phyloP scores from a whole-genome alignment of 345 rosid species.

The Ricinus communis region DNA sequence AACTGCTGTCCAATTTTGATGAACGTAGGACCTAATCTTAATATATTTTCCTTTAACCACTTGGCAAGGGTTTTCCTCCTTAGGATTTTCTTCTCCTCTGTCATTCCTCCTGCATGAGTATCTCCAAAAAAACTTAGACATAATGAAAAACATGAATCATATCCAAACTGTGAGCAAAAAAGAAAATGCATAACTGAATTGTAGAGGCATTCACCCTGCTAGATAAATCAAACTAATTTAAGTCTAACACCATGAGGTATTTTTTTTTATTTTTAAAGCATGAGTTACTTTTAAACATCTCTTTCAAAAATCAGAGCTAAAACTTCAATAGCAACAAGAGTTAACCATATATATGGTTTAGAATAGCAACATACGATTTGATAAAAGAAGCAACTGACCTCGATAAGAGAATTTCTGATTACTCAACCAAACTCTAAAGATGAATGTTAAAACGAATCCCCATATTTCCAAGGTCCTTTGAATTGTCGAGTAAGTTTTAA shows the following conservation, averaged over 20 bases:
- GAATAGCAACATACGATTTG: background rate
- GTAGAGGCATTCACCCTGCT: background rate
- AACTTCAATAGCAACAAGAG: background rate
- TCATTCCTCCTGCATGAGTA: conserved; percentile 79
- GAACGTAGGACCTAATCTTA: conserved; percentile 95
- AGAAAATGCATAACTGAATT: background rate
- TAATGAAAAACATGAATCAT: background rate
- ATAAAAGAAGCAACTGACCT: conserved; percentile 45
- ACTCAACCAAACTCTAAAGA: conserved; percentile 81
- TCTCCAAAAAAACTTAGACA: conserved; percentile 14
- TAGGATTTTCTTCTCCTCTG: conserved; percentile 63
- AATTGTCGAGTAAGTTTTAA: conserved; percentile 89
- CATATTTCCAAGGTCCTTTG: conserved; percentile 96
- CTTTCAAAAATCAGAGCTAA: background rate
- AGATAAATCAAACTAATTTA: too few species aligned
- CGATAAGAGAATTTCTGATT: conserved; percentile 79
- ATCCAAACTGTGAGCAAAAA: background rate
- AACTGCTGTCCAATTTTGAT: conserved; percentile 98
- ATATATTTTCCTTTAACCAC: conserved; percentile 90
- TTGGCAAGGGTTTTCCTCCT: conserved; percentile 78
- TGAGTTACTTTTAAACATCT: background rate
- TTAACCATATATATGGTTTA: background rate
- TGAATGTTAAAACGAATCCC: conserved; percentile 77
- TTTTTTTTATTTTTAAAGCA: background rate
- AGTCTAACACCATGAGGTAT: too few species aligned